phyloP scores from a whole-genome alignment of 2,329 filamentous ascomycete species.

The Cercospora berteroae region DNA sequence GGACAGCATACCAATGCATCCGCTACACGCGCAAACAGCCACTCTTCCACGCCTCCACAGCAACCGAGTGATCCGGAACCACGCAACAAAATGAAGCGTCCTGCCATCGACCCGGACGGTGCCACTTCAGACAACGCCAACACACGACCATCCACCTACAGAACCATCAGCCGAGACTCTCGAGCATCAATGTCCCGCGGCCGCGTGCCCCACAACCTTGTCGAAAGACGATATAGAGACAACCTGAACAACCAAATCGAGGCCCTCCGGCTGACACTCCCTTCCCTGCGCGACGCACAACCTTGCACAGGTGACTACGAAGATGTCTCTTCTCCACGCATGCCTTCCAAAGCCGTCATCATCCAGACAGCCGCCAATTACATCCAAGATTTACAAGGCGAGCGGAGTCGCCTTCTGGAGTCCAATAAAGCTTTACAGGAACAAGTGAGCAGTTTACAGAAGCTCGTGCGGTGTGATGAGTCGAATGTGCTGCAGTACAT shows the following conservation, averaged over 20 bases:
- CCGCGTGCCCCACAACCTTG: constrained; percentile 43
- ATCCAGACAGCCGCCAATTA: constrained; percentile 48
- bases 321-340: constrained; percentile 19
- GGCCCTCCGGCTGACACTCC: constrained; percentile 34
- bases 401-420: constrained; percentile 41
- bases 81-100: constrained; percentile 20
- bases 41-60: constrained; percentile 1
- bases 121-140: background rate
- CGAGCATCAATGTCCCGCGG: constrained; percentile 13
- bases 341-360: constrained; percentile 46
- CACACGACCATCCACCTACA: background rate
- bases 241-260: constrained; percentile 49
- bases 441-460: constrained; percentile 44
- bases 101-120: constrained; percentile 16
- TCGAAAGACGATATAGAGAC: constrained; percentile 49
- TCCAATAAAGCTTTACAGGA: constrained; percentile 43
- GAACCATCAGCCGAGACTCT: constrained; percentile 4
- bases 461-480: constrained; percentile 48
- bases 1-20: background rate
- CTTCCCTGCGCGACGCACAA: constrained; percentile 21
- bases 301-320: constrained; percentile 7
- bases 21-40: constrained; percentile 15
- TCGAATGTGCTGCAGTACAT: constrained; percentile 11
- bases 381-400: constrained; percentile 48
- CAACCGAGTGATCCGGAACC: constrained; percentile 6